Base-by-base conservation (phyloP, 1,139 yeast genomes). In the Tardiomyces digboiensis region DNA sequence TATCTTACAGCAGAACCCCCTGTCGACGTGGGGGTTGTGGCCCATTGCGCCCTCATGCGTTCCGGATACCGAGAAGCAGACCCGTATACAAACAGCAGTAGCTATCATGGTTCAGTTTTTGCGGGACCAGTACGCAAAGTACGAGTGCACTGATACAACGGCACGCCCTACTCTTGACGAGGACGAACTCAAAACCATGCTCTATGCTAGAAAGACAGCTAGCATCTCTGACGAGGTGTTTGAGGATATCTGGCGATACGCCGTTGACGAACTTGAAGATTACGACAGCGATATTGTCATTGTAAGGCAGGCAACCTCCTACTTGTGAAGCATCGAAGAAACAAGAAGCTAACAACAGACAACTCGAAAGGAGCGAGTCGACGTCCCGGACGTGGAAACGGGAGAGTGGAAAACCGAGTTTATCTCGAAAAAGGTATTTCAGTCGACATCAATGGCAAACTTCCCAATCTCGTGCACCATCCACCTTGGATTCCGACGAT, bases 221-320 rank as follows among this genome's bases (percentile, higher is more conserved):
- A 71, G 76, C 50, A 73, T 85, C 37, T 70, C 78, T n/a, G 74
- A 70, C 42, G 81, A 78, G 40, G 94, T 86, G 52, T 89, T 88
- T 64, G 82, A 84, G 52, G 86, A 81, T 47, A 71, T 87, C 49
- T 89, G 97, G 97, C 60, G 61, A 23, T 74, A 78, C 53, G 84
- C 86, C 8, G 58, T 81, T 8, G 65, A 70, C 40, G 84, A 80
- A 53, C 71, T 89, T 54, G 71, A 74, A 47, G 86, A 83, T 65
- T 82, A 85, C 40, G 93, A 85, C 47, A n/a, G n/a, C n/a, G 88
- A 84, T 65, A 82, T 87, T 42, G 95, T 85, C 62, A 79, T 77
- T 70, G 88, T 83, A 82, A 82, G 91, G 88, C 85, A 80, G 76
- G 89, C 80, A 29, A 2, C 41, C 37, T 4, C 19, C 6, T 5